phyloP scores from a whole-genome alignment of 2,329 filamentous ascomycete genomes.

The Sporothrix euskadiensis region DNA sequence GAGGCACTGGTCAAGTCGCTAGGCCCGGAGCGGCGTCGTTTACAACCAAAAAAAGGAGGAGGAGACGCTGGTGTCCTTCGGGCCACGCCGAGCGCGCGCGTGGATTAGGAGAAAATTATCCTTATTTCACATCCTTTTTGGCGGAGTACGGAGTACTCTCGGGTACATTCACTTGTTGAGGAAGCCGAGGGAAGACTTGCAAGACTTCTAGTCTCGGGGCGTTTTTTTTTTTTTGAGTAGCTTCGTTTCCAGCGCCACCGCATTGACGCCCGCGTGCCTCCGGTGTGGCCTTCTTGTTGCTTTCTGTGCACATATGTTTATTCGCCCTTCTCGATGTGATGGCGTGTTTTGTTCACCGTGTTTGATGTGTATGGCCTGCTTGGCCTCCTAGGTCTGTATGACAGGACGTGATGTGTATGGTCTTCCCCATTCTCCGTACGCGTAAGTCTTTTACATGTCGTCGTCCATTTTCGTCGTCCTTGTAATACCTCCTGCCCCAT shows the following conservation, averaged over 20 bases:
- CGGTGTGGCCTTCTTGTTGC: not conserved
- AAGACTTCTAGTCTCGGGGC: not conserved
- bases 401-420: slow-evolving; percentile 3
- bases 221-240: not conserved
- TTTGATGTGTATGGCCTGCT: not conserved
- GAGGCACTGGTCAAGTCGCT: not conserved
- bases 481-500: not conserved
- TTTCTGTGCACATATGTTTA: not conserved
- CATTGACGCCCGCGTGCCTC: not conserved
- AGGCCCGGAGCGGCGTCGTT: slow-evolving; percentile 1
- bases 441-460: not conserved
- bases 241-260: not conserved
- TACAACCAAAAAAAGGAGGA: not conserved
- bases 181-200: not conserved
- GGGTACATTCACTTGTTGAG: not conserved
- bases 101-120: not conserved
- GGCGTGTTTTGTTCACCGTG: slow-evolving; percentile 1
- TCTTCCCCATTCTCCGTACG: slow-evolving; percentile 10
- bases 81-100: slow-evolving; percentile 17
- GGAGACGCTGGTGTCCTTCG: not conserved
- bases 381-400: not conserved
- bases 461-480: slow-evolving; percentile 1
- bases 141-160: not conserved
- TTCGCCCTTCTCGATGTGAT: not conserved
- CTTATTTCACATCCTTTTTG: not conserved